These are phyloP conservation scores for Botryotinia convoluta DNA, from an alignment of 2,329 filamentous ascomycete species.

Conservation along the genomic window DNA sequence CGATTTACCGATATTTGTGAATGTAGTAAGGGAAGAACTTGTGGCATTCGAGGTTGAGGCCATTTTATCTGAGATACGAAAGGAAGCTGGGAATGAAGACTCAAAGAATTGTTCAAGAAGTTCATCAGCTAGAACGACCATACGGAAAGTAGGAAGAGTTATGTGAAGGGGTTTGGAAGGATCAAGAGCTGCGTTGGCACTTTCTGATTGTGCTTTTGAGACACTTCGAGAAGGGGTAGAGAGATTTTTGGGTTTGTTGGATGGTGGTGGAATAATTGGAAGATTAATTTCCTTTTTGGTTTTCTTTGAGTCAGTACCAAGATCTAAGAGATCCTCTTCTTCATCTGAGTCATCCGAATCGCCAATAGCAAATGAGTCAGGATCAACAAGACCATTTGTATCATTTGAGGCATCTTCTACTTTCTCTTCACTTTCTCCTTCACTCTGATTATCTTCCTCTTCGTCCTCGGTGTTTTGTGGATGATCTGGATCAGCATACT, in stretches of 20 bases:
- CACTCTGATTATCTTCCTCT: background rate
- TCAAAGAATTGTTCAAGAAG: constrained; percentile 97
- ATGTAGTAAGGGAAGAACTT: constrained; percentile 73
- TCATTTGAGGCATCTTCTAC: constrained; percentile 38
- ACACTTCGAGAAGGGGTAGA: constrained; percentile 39
- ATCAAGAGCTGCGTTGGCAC: constrained; percentile 86
- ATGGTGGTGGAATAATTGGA: constrained; percentile 28
- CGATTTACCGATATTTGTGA: constrained; percentile 63
- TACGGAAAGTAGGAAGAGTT: constrained; percentile 94
- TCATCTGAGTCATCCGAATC: constrained; percentile 64
- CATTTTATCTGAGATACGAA: constrained; percentile 74
- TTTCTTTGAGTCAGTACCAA: constrained; percentile 47
- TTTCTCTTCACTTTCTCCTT: constrained; percentile 31
- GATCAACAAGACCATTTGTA: constrained; percentile 36
- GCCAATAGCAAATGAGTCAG: constrained; percentile 70
- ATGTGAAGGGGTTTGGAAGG: constrained; percentile 92
- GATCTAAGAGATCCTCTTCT: constrained; percentile 60
- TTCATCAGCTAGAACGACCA: constrained; percentile 97
- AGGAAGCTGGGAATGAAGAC: constrained; percentile 87
- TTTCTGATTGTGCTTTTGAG: constrained; percentile 67
- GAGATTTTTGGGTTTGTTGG: constrained; percentile 17
- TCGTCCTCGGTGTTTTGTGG: constrained; percentile 49
- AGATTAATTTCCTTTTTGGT: constrained; percentile 35
- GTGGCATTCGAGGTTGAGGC: constrained; percentile 40
- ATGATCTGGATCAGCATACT: constrained; percentile 93